Conservation (phyloP, 2,329 filamentous ascomycete species). For the Aspergillus sp. region DNA sequence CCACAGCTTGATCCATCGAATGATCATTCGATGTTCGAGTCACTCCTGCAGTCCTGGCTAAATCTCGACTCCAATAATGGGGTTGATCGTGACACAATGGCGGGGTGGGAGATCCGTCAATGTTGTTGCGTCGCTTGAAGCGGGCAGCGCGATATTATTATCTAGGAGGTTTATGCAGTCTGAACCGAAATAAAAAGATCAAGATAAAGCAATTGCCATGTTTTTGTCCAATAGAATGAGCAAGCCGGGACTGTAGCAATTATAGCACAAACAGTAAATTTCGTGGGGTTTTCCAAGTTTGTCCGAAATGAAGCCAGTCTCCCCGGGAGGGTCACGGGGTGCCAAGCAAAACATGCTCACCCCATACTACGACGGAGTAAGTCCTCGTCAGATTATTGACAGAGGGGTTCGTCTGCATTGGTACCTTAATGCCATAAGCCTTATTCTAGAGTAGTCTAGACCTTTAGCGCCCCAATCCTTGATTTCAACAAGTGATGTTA, state of each 20-base stretch:
- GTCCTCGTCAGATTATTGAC: neutral
- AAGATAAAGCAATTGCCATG: neutral
- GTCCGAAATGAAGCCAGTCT: neutral
- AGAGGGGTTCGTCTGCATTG: neutral
- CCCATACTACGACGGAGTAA: neutral
- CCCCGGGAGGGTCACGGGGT: neutral
- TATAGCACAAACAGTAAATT: neutral
- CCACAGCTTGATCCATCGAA: constrained; percentile 5
- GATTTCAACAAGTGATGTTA: neutral
- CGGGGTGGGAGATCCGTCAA: neutral
- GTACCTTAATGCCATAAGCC: neutral
- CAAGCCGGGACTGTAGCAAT: neutral
- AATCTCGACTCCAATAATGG: neutral
- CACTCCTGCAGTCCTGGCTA: neutral
- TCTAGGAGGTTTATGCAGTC: neutral
- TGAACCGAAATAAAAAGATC: neutral
- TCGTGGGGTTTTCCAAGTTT: neutral
- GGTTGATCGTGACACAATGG: constrained; percentile 7
- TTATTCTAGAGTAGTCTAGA: neutral
- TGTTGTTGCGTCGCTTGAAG: constrained; percentile 5
- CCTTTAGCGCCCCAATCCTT: neutral
- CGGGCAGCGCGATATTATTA: constrained; percentile 2
- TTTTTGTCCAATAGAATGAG: too few species aligned
- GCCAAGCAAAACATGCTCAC: neutral
- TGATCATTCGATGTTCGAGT: constrained; percentile 9